Percentiles rank a stretch among this genome's conserved stretches.
phyloP scores from a whole-genome alignment of 805 yeast genomes.

The Wickerhamiella azyma region DNA sequence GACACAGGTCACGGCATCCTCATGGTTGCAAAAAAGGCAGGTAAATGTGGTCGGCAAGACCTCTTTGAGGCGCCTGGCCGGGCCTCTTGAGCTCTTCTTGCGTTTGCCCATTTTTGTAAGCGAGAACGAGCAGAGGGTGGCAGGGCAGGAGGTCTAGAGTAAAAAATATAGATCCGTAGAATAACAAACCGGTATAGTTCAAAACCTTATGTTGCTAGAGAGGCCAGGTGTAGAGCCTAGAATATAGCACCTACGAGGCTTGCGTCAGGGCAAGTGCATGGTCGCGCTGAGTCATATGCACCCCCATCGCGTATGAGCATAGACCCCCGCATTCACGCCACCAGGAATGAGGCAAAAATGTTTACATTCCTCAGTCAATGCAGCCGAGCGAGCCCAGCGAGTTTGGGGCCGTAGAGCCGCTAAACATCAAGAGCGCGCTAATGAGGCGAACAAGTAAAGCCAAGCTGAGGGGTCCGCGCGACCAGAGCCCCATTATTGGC shows the following conservation, averaged over 20 bases:
- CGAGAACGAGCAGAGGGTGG: too few species aligned
- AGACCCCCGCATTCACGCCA: not conserved
- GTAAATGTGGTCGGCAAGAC: constrained; percentile 71
- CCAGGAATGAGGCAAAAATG: not conserved
- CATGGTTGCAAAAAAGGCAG: constrained; percentile 92
- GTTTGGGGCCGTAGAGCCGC: constrained; percentile 9
- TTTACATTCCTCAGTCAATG: not conserved
- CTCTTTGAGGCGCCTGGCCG: constrained; percentile 64
- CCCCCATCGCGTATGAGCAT: not conserved
- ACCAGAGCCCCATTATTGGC: constrained; percentile 9
- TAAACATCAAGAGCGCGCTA: constrained; percentile 17
- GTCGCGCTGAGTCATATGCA: not conserved
- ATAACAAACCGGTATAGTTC: too few species aligned
- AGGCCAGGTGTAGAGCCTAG: too few species aligned
- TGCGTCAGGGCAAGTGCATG: not conserved
- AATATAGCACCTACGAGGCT: too few species aligned
- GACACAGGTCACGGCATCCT: constrained; percentile 75
- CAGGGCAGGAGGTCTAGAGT: too few species aligned
- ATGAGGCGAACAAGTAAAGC: constrained; percentile 18
- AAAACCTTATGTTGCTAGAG: too few species aligned
- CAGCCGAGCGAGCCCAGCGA: not conserved
- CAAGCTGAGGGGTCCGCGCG: constrained; percentile 19
- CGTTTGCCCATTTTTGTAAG: constrained; percentile 47
- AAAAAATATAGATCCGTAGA: too few species aligned
- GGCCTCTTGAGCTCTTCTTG: constrained; percentile 73